These are phyloP conservation scores for Aristolochia contorta DNA, from an alignment of 164 flowering plant genomes.

Conservation along the genomic window DNA sequence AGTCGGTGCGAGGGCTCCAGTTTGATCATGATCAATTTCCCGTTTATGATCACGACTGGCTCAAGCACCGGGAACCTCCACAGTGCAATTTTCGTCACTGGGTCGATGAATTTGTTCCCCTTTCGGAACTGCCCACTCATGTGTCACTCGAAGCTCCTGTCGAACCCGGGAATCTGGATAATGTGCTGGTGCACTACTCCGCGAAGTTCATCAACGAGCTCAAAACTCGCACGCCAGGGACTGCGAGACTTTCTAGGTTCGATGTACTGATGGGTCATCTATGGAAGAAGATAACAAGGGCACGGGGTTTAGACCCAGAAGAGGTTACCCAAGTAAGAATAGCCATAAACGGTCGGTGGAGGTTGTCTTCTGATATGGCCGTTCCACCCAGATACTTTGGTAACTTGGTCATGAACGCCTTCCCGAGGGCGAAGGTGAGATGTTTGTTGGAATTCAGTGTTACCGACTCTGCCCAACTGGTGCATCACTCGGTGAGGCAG, in stretches of 20 bases:
- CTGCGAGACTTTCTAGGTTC: slow-evolving; percentile 2
- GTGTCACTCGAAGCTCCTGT: neutral
- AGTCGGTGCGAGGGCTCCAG: slow-evolving; percentile 4
- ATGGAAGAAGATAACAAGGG: slow-evolving; percentile 10
- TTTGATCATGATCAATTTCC: slow-evolving; percentile 1
- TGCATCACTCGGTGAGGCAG: neutral
- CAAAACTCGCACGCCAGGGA: neutral
- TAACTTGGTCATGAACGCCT: slow-evolving; percentile 1
- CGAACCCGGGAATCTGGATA: neutral
- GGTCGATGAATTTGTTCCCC: slow-evolving; percentile 1
- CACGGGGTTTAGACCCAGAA: slow-evolving; percentile 2
- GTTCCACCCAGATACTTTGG: slow-evolving; percentile 8
- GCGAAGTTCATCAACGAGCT: slow-evolving; percentile 2
- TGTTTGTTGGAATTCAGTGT: neutral
- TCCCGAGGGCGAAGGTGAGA: neutral
- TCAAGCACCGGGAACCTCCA: slow-evolving; percentile 6
- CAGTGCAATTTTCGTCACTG: slow-evolving; percentile 5
- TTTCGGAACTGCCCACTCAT: neutral
- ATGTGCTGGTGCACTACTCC: slow-evolving; percentile 2
- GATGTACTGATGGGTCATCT: slow-evolving; percentile 9
- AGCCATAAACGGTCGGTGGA: slow-evolving; percentile 10
- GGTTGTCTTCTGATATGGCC: neutral
- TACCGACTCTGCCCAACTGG: neutral
- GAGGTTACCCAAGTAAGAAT: slow-evolving; percentile 2
- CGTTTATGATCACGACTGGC: slow-evolving; percentile 4